Evolutionary conservation across 371 early-diverging fungal species (phyloP).

Genomic region (Gilbertella persicaria): DNA sequence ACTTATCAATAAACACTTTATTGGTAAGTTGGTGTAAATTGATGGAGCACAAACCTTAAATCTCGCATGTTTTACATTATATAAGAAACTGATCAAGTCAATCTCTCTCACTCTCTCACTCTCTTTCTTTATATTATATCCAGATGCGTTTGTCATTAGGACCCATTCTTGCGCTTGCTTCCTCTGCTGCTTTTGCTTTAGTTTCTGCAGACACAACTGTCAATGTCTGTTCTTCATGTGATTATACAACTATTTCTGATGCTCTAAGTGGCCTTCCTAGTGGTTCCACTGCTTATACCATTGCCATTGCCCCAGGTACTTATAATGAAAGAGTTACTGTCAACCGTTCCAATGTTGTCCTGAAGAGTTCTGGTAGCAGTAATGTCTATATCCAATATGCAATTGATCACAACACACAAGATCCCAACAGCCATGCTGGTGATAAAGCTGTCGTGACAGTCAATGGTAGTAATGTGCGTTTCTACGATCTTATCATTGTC

Average conservation of each 20-base stretch:
- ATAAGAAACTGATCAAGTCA: too few species aligned
- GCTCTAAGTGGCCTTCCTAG: conserved; percentile 20
- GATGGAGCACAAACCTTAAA: too few species aligned
- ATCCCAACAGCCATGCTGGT: not conserved
- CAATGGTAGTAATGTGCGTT: conserved; percentile 11
- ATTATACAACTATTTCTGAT: conserved; percentile 3
- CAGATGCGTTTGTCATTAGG: too few species aligned
- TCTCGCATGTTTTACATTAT: too few species aligned
- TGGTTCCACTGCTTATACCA: conserved; percentile 8
- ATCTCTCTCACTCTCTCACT: too few species aligned
- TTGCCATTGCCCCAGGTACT: conserved; percentile 18
- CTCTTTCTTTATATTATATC: too few species aligned
- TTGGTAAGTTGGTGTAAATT: too few species aligned
- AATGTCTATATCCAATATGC: not conserved
- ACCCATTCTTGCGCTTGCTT: too few species aligned
- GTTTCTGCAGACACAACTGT: not conserved
- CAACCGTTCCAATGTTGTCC: conserved; percentile 11
- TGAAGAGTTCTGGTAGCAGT: not conserved
- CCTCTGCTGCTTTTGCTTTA: not conserved
- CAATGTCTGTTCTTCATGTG: conserved; percentile 13
- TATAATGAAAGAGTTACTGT: conserved; percentile 14
- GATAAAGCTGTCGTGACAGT: not conserved
- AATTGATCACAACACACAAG: not conserved
- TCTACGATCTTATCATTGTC: conserved; percentile 15
- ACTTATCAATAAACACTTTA: too few species aligned